Evolutionary conservation across 441 rosid species (phyloP), one percentile per base, ranked within the genome.

Genomic region (Erysimum cheiri): DNA sequence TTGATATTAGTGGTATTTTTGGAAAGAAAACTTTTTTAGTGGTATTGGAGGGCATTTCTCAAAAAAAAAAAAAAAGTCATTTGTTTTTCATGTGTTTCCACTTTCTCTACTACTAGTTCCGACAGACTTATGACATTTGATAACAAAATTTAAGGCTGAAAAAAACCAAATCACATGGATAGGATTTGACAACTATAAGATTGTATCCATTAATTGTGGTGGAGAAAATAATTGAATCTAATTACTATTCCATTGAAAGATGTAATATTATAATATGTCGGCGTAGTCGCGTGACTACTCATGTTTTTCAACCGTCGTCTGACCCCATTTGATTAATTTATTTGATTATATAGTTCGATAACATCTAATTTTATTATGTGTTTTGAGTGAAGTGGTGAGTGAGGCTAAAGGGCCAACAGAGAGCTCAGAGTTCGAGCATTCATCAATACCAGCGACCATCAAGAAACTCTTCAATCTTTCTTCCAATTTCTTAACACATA

Each of bases 401-500:
- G 75, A 80, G 17, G 85, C 96, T 15, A 75, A 80, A 26, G 96
- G 96, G 28, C 97, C 96, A 41, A 40, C 88, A 33, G 82, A 87
- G 36, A 83, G 64, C 62, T 89, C 98, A 26, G 98, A 94, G 70
- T 90, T 75, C 29, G 97, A 94, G 80, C 96, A 91, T 61, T 94
- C 98, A 40, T 91, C 98, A 24, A 83, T 94, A 64, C 93, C 97
- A 7, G 98, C 98, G 44, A 94, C 96, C 11, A 80, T 94, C 57
- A 93, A 91, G 91, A 91, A 94, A 72, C 80, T 94, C 9, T 94
- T 94, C 88, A 86, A 88, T 60, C 86, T 94, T 32, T 71, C 84
- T 36, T 91, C 97, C 28, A 91, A 89, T 72, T 94, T 85, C 83
- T 85, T 94, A 48, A 94, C 98, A 60, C 90, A 90, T 75, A 80